phyloP scores from a whole-genome alignment of 2,329 filamentous ascomycete genomes.

The Fusarium newnesense region DNA sequence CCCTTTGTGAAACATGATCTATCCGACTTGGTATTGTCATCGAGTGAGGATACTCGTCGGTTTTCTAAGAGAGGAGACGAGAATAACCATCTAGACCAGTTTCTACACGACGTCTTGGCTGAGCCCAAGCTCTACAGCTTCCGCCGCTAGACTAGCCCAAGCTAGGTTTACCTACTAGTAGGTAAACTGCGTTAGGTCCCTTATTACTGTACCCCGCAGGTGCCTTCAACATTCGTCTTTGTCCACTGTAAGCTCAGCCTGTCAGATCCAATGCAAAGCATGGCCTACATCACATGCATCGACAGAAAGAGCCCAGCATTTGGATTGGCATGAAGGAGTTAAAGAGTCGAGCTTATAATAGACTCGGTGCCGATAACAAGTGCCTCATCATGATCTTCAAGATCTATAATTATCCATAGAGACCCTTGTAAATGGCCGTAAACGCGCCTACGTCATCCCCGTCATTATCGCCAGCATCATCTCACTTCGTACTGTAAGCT shows the following conservation, averaged over 20 bases:
- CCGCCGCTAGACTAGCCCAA: neutral
- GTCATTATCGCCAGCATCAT: constrained; percentile 26
- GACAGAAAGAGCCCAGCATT: neutral
- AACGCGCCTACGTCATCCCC: constrained; percentile 36
- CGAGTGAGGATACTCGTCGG: neutral
- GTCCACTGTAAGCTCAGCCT: neutral
- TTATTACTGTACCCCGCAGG: constrained; percentile 23
- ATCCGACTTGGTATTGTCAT: neutral
- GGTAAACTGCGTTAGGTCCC: neutral
- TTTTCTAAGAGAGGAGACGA: neutral
- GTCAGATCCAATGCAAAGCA: neutral
- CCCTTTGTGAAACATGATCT: neutral
- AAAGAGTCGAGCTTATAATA: neutral
- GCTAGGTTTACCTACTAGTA: neutral
- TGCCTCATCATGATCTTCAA: neutral
- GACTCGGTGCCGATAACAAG: neutral
- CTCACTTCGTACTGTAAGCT: constrained; percentile 36
- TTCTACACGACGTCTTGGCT: neutral
- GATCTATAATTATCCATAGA: constrained; percentile 10
- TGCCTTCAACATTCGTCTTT: constrained; percentile 17
- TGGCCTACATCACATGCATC: constrained; percentile 19
- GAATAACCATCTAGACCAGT: neutral
- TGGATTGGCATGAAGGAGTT: neutral
- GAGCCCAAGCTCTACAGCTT: neutral
- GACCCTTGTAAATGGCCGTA: constrained; percentile 18